These are phyloP conservation scores for Ogataea ramenticola DNA, from an alignment of 805 yeast species.

Conservation along the genomic window DNA sequence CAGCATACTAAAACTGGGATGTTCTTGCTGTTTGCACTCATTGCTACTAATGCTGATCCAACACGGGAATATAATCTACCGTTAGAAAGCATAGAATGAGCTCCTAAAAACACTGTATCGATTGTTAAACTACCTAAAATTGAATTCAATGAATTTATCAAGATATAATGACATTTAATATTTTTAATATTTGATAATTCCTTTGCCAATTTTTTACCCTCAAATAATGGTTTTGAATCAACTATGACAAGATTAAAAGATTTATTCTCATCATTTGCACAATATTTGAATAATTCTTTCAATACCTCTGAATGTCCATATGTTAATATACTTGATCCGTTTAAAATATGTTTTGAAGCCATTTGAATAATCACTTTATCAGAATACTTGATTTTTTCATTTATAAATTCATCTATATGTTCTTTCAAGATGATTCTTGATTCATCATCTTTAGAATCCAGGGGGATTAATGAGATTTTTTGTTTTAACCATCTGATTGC, in stretches of 20 bases:
- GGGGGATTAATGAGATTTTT: conserved; percentile 75
- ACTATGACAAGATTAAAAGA: conserved; percentile 75
- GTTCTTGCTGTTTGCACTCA: conserved; percentile 80
- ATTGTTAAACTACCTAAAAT: conserved; percentile 65
- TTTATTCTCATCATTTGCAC: conserved; percentile 54
- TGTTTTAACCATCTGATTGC: conserved; percentile 97
- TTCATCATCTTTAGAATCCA: conserved; percentile 57
- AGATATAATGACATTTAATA: conserved; percentile 68
- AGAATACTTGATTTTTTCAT: conserved; percentile 78
- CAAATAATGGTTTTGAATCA: conserved; percentile 91
- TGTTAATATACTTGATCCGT: conserved; percentile 75
- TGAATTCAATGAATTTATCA: conserved; percentile 73
- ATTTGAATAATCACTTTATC: conserved; percentile 75
- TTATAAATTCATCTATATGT: conserved; percentile 72
- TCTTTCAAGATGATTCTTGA: conserved; percentile 62
- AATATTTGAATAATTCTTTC: conserved; percentile 62
- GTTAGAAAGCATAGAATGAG: conserved; percentile 94
- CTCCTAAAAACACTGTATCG: conserved; percentile 88
- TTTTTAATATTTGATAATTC: conserved; percentile 50
- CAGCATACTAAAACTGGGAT: conserved; percentile 95
- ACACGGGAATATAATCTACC: conserved; percentile 90
- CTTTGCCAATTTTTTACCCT: conserved; percentile 75
- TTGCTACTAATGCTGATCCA: conserved; percentile 90
- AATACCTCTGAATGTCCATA: conserved; percentile 87
- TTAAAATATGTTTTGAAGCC: conserved; percentile 69